These are phyloP conservation scores for Neurospora sp. DNA, from an alignment of 495 filamentous ascomycete genomes.

Conservation along the genomic window DNA sequence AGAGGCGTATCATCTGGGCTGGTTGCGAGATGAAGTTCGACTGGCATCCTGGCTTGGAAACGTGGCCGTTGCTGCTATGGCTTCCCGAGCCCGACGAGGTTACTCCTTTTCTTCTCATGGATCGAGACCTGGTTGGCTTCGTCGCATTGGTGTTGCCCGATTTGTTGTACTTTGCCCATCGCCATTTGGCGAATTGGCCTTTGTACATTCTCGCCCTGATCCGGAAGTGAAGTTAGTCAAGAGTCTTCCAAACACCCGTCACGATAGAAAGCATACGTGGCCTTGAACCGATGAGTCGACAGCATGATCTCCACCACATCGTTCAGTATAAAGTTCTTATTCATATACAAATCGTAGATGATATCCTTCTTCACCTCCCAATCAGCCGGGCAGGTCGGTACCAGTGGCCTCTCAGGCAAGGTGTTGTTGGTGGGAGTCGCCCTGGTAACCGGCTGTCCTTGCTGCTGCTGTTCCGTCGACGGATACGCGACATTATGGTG, in stretches of 20 bases:
- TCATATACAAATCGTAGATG: slow-evolving; percentile 23
- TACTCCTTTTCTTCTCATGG: background rate
- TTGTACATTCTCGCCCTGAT: slow-evolving; percentile 27
- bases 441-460: background rate
- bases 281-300: slow-evolving; percentile 22
- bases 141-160: background rate
- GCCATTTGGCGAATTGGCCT: slow-evolving; percentile 26
- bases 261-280: slow-evolving; percentile 15
- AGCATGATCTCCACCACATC: slow-evolving; percentile 26
- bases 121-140: slow-evolving; percentile 5
- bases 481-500: background rate
- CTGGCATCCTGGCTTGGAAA: background rate
- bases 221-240: background rate
- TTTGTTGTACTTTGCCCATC: slow-evolving; percentile 28
- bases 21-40: background rate
- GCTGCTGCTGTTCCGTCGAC: background rate
- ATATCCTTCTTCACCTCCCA: slow-evolving; percentile 23
- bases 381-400: slow-evolving; percentile 23
- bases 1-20: background rate
- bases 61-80: background rate
- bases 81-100: background rate
- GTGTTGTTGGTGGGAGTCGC: background rate
- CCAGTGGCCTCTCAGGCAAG: slow-evolving; percentile 9
- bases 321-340: slow-evolving; percentile 25
- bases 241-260: background rate